A percentile compares a stretch with the other conserved stretches of the same genome.
Evolutionary conservation across 305 asterid genomes (phyloP).

Genomic region (Nicotiana rustica): DNA sequence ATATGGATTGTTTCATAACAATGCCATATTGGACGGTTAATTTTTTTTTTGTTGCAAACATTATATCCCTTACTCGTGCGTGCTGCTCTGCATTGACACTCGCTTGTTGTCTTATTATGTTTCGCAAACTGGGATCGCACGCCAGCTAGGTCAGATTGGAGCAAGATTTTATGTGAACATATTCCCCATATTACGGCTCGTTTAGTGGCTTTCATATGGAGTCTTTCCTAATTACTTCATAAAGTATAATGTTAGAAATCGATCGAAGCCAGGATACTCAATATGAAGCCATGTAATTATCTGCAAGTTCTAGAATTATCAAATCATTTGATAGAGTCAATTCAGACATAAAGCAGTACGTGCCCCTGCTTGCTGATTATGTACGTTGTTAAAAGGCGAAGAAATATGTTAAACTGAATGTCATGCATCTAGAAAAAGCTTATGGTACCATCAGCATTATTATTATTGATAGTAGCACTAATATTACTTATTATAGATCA

Average conservation of each 20-base stretch:
- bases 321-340: neutral
- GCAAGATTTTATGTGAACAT: too few relatives aligned
- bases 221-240: too few relatives aligned
- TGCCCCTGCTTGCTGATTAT: neutral
- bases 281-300: neutral
- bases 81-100: too few relatives aligned
- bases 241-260: constrained; percentile 22
- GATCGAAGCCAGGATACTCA: neutral
- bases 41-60: neutral
- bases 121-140: too few relatives aligned
- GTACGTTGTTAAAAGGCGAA: neutral
- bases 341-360: neutral
- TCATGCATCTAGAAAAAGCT: constrained; percentile 17
- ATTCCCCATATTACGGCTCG: too few relatives aligned
- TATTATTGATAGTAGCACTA: neutral
- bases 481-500: too few relatives aligned
- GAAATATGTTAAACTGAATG: neutral
- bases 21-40: neutral
- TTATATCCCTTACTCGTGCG: too few relatives aligned
- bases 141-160: too few relatives aligned
- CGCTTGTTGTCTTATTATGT: too few relatives aligned
- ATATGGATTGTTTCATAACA: neutral
- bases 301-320: neutral
- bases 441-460: neutral
- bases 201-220: too few relatives aligned